Conservation (phyloP, 371 early-diverging fungal genomes). For the Apophysomyces trapeziformis region DNA sequence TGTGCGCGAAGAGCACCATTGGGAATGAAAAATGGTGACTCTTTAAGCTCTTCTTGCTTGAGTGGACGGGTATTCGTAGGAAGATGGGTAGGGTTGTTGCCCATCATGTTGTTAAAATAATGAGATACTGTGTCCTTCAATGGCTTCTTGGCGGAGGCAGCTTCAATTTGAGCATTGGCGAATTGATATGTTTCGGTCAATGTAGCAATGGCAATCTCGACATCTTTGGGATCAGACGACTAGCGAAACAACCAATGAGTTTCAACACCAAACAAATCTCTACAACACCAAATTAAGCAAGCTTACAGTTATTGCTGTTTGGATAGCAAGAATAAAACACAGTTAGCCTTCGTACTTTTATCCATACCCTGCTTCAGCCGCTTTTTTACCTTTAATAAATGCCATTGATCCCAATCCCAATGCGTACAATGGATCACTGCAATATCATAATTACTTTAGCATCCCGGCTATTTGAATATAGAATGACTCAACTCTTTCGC, state of each 20-base stretch:
- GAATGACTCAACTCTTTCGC: slow-evolving; percentile 26
- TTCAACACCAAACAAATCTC: too few relatives aligned
- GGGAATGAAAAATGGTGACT: slow-evolving; percentile 40
- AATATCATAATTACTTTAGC: background rate
- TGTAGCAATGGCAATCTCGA: slow-evolving; percentile 46
- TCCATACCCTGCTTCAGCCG: background rate
- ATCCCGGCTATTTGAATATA: background rate
- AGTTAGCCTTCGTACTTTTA: background rate
- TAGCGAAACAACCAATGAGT: slow-evolving; percentile 13
- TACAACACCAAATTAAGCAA: background rate
- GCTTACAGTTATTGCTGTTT: slow-evolving; percentile 26
- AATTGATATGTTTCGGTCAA: slow-evolving; percentile 48
- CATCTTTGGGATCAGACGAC: slow-evolving; percentile 51
- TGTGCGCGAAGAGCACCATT: slow-evolving; percentile 64
- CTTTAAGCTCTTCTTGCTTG: slow-evolving; percentile 24
- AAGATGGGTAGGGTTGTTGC: slow-evolving; percentile 25
- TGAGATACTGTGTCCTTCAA: slow-evolving; percentile 35
- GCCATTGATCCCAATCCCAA: slow-evolving; percentile 45
- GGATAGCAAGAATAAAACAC: background rate
- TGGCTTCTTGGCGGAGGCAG: slow-evolving; percentile 49
- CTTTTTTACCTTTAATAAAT: slow-evolving; percentile 38
- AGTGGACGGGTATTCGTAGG: slow-evolving; percentile 37
- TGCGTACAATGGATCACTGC: slow-evolving; percentile 45
- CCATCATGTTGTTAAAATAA: slow-evolving; percentile 35
- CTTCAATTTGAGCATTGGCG: slow-evolving; percentile 53